Base-by-base conservation (phyloP, 1,139 yeast genomes). In the Kazachstania sp. region DNA sequence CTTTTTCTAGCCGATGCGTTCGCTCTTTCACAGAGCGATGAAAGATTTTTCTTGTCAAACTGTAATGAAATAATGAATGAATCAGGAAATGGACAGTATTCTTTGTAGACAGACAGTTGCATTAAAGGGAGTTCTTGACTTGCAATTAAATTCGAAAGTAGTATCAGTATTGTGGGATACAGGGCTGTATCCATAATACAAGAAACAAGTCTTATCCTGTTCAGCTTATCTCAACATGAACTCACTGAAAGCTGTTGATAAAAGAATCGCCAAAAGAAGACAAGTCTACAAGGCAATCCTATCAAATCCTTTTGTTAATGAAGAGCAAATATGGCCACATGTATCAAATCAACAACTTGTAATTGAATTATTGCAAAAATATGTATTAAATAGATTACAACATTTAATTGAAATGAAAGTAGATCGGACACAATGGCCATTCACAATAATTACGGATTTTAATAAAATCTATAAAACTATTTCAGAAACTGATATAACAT, bases 281-380 rank as follows among this genome's bases (percentile, higher is more conserved):
- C 66, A 63, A 50, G 59, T 60, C 6, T 63, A 62, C 47, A 58
- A 55, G 49, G 62, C 67, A 2, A 51, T 63, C 6, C 50, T 63
- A 26, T 59, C 60, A 11, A 57, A 57, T 38, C 66, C 67, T 11
- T 62, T 53, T 50, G 56, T 59, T 3, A 56, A 57, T 37, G 65
- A 61, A 41, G 51, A 52, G 1, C 51, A 52, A 29, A 38, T 49
- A 39, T 63, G 64, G 62, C 67, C 67, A 11, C 59, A 46, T 35
- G 64, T 63, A 3, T 41, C 45, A 3, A 62, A 62, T 32, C 66
- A 57, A 43, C 51, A 49, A 13, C 40, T 60, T 11, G 57, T 61
- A 9, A 49, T 57, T 45, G 57, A 60, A 40, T 47, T 59, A 41
- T 41, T 60, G 20, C 51, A 55, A 38, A 48, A 51, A 13, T 51